Conservation (phyloP, 169 alveolate genomes). For the Plasmodium gonderi region DNA sequence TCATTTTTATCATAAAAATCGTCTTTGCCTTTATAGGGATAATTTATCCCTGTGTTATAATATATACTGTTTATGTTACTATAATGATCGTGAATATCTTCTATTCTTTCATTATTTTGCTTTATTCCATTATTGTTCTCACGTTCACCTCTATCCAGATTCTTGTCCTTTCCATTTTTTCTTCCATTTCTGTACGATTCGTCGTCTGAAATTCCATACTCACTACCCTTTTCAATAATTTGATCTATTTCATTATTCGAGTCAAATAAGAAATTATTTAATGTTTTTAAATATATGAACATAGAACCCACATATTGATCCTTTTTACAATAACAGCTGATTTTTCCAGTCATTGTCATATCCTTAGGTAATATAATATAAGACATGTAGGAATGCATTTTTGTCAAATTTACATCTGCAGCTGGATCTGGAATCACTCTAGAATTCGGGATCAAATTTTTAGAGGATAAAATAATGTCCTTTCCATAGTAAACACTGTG, state of each 20-base stretch:
- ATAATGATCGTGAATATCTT: neutral
- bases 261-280: neutral
- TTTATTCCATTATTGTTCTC: neutral
- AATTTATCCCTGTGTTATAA: neutral
- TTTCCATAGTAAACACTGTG: constrained; percentile 35
- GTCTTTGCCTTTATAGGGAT: neutral
- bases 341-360: constrained; percentile 10
- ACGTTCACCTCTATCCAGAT: neutral
- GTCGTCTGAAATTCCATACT: neutral
- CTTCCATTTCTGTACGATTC: neutral
- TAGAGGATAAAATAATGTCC: constrained; percentile 12
- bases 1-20: neutral
- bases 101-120: neutral
- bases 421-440: constrained; percentile 65
- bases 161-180: neutral
- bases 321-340: constrained; percentile 35
- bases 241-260: neutral
- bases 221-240: neutral
- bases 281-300: constrained; percentile 19
- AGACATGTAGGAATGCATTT: constrained; percentile 44
- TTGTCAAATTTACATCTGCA: constrained; percentile 12
- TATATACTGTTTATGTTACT: constrained; percentile 1
- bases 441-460: constrained; percentile 55
- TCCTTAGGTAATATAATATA: constrained; percentile 32
- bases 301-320: constrained; percentile 12